Conservation (phyloP, 805 yeast species). For the Scheffersomyces ergatensis region DNA sequence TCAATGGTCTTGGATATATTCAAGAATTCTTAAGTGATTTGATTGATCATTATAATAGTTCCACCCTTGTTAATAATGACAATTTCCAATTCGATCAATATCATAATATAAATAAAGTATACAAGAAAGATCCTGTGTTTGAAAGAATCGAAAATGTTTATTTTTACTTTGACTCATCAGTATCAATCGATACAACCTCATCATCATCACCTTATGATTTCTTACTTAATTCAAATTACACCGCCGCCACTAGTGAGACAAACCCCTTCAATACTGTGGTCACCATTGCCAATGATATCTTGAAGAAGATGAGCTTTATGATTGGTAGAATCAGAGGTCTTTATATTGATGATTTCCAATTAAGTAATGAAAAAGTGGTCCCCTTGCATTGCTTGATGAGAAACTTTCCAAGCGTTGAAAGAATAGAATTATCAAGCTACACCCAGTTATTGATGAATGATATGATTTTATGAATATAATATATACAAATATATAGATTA, state of each 20-base stretch:
- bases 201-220: constrained; percentile 5
- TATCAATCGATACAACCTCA: constrained; percentile 8
- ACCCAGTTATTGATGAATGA: constrained; percentile 16
- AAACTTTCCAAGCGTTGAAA: constrained; percentile 31
- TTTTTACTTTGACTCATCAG: constrained; percentile 32
- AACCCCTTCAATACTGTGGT: constrained; percentile 24
- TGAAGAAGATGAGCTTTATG: constrained; percentile 33
- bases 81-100: not conserved
- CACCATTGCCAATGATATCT: constrained; percentile 30
- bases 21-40: constrained; percentile 28
- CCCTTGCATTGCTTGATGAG: constrained; percentile 26
- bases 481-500: no score
- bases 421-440: constrained; percentile 23
- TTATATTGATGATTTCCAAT: constrained; percentile 28
- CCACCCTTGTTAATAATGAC: not conserved
- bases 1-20: constrained; percentile 30
- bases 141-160: constrained; percentile 23
- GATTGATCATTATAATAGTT: constrained; percentile 23
- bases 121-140: not conserved
- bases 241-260: not conserved
- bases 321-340: constrained; percentile 27
- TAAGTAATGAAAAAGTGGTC: constrained; percentile 27
- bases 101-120: not conserved
- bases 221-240: not conserved
- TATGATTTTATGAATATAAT: constrained; percentile 11